Base-by-base conservation (phyloP, 2,329 filamentous ascomycete species). In the Apiospora sp. region DNA sequence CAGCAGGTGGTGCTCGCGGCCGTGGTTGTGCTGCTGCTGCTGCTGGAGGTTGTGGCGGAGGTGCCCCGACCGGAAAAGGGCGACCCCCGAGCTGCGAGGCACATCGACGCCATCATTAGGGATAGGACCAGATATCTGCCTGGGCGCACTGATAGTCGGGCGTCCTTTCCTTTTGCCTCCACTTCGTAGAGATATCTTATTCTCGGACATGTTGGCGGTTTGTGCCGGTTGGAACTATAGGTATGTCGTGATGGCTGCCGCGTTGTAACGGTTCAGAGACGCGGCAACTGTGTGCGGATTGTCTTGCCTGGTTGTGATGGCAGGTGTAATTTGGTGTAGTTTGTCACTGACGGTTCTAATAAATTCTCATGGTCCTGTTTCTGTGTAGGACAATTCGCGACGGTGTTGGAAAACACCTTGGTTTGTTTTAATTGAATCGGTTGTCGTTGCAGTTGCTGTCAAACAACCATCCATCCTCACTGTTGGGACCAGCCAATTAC, bases 71-170 rank as follows among this genome's bases (percentile, higher is more conserved):
- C 76, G 74, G 79, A 74, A 75, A 76, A 72, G 74, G 67, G 74
- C 80, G 79, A 58, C 79, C 81, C 79, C 82, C 44, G 77, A 78
- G 71, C 79, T 82, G 74, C 82, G 80, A 27, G 80, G 79, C 71
- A 78, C 76, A 49, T 80, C 79, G 34, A 83, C 80, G 73, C 81
- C 86, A 83, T 88, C 84, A 76, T 89, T 88, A 19, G 84, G 83
- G 74, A 92, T 88, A 27, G 90, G 90, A 44, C 83, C 86, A 4
- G 90, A 92, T 76, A 92, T 92, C 80, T 92, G 89, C 75, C 86
- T 85, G 41, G 90, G 89, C 8, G 90, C 87, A 79, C 89, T 91
- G 79, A 92, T 92, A 72, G 84, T 84, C 24, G 89, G 89, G n/a
- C 90, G 87, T 67, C 82, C 84, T 79, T 91, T 91, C 77, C 90